Percentiles rank a stretch among this genome's conserved stretches.
phyloP scores from a whole-genome alignment of 225 moss, liverwort and hornwort species.

The Pleurozium schreberi region DNA sequence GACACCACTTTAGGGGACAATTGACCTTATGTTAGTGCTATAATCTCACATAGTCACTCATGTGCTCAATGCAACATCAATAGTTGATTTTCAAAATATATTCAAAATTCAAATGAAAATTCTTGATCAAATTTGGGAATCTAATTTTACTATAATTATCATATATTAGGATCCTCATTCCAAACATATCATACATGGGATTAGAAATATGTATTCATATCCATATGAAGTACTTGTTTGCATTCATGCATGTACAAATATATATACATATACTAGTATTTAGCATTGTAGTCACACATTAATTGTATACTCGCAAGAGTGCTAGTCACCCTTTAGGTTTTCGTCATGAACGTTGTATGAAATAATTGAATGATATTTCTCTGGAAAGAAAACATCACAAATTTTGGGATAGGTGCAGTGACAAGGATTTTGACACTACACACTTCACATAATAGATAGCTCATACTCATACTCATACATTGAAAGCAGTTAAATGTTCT shows the following conservation, averaged over 20 bases:
- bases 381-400: fast-evolving
- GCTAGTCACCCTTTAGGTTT: background rate
- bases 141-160: background rate
- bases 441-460: background rate
- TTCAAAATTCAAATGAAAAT: background rate
- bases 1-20: background rate
- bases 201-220: background rate
- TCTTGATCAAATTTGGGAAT: fast-evolving
- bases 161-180: background rate
- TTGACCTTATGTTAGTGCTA: too few species aligned
- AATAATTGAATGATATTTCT: background rate
- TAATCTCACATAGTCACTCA: background rate
- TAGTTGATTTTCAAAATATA: background rate
- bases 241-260: background rate
- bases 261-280: background rate
- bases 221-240: background rate
- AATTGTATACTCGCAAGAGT: background rate
- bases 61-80: background rate
- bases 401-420: too few species aligned
- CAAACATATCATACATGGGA: background rate
- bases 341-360: fast-evolving
- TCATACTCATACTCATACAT: background rate
- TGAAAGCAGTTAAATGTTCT: background rate
- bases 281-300: background rate
- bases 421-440: fast-evolving